Base-by-base conservation (phyloP, 2,329 filamentous ascomycete species). In the Metarhizium humberi region DNA sequence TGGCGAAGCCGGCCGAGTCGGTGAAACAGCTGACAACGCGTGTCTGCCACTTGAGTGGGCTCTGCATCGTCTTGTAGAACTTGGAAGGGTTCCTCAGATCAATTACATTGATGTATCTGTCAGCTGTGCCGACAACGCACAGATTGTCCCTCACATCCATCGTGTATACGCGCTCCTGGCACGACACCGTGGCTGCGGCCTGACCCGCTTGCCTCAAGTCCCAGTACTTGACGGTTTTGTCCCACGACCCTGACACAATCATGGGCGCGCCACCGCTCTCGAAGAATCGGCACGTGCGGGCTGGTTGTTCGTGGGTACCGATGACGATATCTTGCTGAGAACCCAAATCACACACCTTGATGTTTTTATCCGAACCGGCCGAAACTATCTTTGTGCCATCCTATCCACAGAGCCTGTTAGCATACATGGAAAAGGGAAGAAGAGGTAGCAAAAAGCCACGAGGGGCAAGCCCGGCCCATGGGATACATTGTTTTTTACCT, bases 41-140 rank as follows among this genome's bases (percentile, higher is more conserved):
- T 2, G 94, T 99, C 78, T 99, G 94, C 90, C 92, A 99, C 75
- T 99, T 99, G 48, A 99, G 80, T 3, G 94, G 94, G 67, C 90
- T 96, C 73, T 96, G 90, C 52, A 96, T 81, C 10, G 90, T 92
- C 80, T 99, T 99, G 82, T 95, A 96, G 72, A 96, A 90, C 64
- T 90, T 90, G 53, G 82, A 83, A 4, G 94, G 94, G 58, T 95
- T 86, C 67, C 87, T 86, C 55, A 99, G 82, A 73, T 96, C 91
- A 73, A 99, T 79, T 59, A 99, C 87, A 70, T 97, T 92, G 78
- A 99, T 95, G 73, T 95, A 95, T 58, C 94, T 85, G 68, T 99
- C 94, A 13, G 94, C 94, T 1, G 92, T 97, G 59, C 88, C 94
- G 56, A 96, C 78, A 20, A 99, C 94, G 46, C 96, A 82, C 52